A percentile compares a stretch with the other conserved stretches of the same genome.
These are phyloP conservation scores for Macrolepiota dolichaula DNA, from an alignment of 768 basidiomycete species.

Conservation along the genomic window DNA sequence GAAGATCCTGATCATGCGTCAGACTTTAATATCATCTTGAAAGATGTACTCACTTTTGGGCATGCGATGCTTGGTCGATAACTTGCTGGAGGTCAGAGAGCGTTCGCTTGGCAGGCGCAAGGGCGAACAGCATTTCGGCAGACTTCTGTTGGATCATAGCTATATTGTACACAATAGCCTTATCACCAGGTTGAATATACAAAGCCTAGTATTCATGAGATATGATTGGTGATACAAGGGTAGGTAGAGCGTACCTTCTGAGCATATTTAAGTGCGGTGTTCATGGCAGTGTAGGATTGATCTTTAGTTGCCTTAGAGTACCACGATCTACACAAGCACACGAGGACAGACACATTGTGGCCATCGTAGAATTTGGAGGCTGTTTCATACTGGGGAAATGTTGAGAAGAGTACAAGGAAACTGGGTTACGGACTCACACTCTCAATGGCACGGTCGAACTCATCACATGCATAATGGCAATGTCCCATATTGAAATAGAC, in stretches of 20 bases:
- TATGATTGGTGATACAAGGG: constrained; percentile 3
- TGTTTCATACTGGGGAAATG: constrained; percentile 74
- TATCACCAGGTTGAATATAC: constrained; percentile 82
- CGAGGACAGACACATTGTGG: constrained; percentile 69
- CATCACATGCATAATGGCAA: constrained; percentile 88
- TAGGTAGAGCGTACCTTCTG: constrained; percentile 53
- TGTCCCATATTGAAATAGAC: constrained; percentile 97
- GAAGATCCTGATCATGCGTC: constrained; percentile 60
- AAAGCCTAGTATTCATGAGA: constrained; percentile 54
- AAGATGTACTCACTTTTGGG: constrained; percentile 65
- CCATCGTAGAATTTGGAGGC: constrained; percentile 79
- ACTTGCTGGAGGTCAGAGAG: constrained; percentile 76
- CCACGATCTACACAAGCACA: constrained; percentile 91
- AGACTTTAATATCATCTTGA: background rate
- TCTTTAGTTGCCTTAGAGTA: constrained; percentile 93
- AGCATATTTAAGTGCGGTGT: constrained; percentile 78
- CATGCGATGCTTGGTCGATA: constrained; percentile 77
- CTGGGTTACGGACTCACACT: constrained; percentile 53
- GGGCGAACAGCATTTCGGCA: constrained; percentile 80
- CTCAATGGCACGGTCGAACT: constrained; percentile 95
- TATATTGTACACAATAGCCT: constrained; percentile 90
- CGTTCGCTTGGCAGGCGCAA: constrained; percentile 73
- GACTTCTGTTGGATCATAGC: constrained; percentile 98
- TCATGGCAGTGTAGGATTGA: constrained; percentile 78
- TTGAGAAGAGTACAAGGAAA: background rate